Evolutionary conservation across 2,329 filamentous ascomycete species (phyloP).

Genomic region (Samsoniella hepiali): DNA sequence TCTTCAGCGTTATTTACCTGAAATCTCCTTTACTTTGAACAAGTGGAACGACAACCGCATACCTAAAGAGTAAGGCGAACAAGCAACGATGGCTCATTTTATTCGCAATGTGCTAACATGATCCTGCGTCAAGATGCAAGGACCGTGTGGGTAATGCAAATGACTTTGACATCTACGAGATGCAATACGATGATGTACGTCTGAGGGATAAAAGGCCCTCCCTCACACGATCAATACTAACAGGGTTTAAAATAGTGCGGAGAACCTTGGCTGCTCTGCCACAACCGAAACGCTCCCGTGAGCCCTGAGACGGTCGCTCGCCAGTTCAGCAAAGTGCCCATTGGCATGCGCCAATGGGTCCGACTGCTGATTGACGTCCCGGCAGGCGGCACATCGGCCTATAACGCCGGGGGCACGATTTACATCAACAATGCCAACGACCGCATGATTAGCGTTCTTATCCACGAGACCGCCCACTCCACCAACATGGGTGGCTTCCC

Average conservation of each 20-base stretch:
- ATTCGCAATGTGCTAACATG: neutral
- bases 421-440: neutral
- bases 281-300: neutral
- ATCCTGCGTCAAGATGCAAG: neutral
- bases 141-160: slow-evolving; percentile 1
- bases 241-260: neutral
- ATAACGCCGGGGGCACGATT: slow-evolving; percentile 7
- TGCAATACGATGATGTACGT: slow-evolving; percentile 11
- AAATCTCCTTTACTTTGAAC: slow-evolving; percentile 7
- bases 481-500: slow-evolving; percentile 12
- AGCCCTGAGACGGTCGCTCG: slow-evolving; percentile 5
- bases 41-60: slow-evolving; percentile 12
- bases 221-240: neutral
- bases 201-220: too few species aligned
- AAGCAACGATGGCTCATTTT: neutral
- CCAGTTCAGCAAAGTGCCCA: slow-evolving; percentile 13
- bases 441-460: slow-evolving; percentile 10
- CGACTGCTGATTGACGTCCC: slow-evolving; percentile 13
- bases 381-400: neutral
- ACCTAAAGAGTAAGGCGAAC: neutral
- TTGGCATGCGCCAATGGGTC: slow-evolving; percentile 14
- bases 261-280: slow-evolving; percentile 10
- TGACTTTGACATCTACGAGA: slow-evolving; percentile 13
- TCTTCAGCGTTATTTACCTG: slow-evolving; percentile 4
- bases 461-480: slow-evolving; percentile 13